phyloP scores from a whole-genome alignment of 176 grass and related monocot species.

The Carex pumila region DNA sequence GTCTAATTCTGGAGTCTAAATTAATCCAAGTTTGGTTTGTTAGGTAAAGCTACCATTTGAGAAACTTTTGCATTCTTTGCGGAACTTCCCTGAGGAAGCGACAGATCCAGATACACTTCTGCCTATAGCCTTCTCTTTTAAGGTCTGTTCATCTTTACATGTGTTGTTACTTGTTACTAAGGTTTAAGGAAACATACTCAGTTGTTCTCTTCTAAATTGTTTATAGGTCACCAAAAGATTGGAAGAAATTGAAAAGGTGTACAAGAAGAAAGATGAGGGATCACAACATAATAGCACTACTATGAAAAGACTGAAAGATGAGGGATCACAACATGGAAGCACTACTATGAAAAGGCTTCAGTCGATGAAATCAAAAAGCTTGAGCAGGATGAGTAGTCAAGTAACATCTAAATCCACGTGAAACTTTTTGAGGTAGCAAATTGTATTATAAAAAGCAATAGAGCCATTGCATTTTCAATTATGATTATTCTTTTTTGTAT shows the following conservation, averaged over 20 bases:
- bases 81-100: slow-evolving; percentile 82
- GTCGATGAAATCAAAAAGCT: slow-evolving; percentile 34
- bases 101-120: slow-evolving; percentile 76
- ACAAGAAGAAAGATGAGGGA: slow-evolving; percentile 37
- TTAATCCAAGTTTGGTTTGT: slow-evolving; percentile 16
- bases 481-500: background rate
- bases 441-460: slow-evolving; percentile 13
- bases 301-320: slow-evolving; percentile 30
- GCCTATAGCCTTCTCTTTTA: slow-evolving; percentile 72
- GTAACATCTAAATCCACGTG: slow-evolving; percentile 23
- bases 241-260: slow-evolving; percentile 55
- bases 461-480: background rate
- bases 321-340: slow-evolving; percentile 28
- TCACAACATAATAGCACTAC: slow-evolving; percentile 33
- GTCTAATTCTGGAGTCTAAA: background rate
- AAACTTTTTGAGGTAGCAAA: slow-evolving; percentile 13
- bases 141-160: slow-evolving; percentile 43
- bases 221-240: slow-evolving; percentile 63
- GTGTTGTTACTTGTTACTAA: background rate
- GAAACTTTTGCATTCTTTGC: slow-evolving; percentile 64
- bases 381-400: slow-evolving; percentile 43
- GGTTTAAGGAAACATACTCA: background rate
- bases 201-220: background rate
- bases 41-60: slow-evolving; percentile 96
- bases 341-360: slow-evolving; percentile 35